Evolutionary conservation across 2,329 filamentous ascomycete genomes (phyloP).

Genomic region (Sporothrix schenckii): DNA sequence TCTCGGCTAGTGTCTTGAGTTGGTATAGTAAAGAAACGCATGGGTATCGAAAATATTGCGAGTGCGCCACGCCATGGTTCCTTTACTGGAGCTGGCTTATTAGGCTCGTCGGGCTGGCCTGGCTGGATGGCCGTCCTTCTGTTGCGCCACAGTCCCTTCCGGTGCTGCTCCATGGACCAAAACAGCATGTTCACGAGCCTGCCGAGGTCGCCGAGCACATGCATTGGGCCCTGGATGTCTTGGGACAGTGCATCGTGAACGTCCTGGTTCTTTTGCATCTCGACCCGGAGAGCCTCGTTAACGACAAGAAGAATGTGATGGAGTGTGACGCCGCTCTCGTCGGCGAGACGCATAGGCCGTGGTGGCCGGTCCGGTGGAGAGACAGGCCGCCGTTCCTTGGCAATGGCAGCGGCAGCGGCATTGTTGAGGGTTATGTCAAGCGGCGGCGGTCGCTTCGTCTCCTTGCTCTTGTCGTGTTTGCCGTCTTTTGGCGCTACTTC

Average conservation of each 20-base stretch:
- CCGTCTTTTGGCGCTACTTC: neutral
- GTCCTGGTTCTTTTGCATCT: constrained; percentile 13
- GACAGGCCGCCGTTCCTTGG: neutral
- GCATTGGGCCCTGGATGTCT: constrained; percentile 1
- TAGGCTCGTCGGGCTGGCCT: neutral
- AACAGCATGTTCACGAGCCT: constrained; percentile 8
- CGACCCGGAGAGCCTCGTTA: neutral
- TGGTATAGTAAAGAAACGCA: neutral
- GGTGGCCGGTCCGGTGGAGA: neutral
- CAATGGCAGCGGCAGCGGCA: too few species aligned
- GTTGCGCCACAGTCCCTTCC: neutral
- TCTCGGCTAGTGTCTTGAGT: too few species aligned
- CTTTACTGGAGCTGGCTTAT: too few species aligned
- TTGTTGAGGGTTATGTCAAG: neutral
- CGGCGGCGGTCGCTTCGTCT: neutral
- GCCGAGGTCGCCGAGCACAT: neutral
- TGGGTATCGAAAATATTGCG: neutral
- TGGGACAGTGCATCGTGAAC: constrained; percentile 7
- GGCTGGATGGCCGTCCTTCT: neutral
- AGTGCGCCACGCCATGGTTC: neutral
- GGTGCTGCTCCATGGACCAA: constrained; percentile 15
- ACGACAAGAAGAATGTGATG: neutral
- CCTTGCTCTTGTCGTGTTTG: neutral
- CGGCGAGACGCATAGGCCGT: neutral
- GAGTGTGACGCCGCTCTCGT: neutral